phyloP scores from a whole-genome alignment of 495 filamentous ascomycete species.

The Daldinia loculata region DNA sequence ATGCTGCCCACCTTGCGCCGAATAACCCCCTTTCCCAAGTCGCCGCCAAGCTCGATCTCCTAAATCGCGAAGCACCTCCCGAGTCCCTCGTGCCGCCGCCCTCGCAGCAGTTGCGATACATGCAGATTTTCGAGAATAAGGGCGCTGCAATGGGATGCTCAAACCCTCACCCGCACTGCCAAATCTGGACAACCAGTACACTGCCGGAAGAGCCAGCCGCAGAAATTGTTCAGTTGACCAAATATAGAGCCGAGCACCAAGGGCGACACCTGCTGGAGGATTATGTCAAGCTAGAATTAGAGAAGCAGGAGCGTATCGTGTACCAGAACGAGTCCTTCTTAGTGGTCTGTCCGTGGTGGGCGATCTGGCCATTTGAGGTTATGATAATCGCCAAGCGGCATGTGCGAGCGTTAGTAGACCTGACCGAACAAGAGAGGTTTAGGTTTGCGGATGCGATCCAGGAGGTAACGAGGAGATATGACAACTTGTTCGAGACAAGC shows the following conservation, averaged over 20 bases:
- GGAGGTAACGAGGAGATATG: constrained; percentile 88
- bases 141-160: constrained; percentile 98
- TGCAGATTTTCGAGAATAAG: constrained; percentile 99
- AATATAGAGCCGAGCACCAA: constrained; percentile 75
- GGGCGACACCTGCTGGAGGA: constrained; percentile 81
- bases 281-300: constrained; percentile 83
- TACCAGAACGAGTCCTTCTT: constrained; percentile 85
- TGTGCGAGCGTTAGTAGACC: constrained; percentile 81
- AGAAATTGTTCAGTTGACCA: constrained; percentile 78
- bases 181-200: constrained; percentile 92
- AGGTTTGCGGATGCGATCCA: constrained; percentile 83
- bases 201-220: constrained; percentile 86
- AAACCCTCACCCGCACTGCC: constrained; percentile 96
- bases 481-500: constrained; percentile 95
- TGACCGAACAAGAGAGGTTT: constrained; percentile 70
- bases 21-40: constrained; percentile 68
- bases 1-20: constrained; percentile 79
- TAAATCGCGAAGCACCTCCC: constrained; percentile 51
- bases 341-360: constrained; percentile 96
- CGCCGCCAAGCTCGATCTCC: constrained; percentile 42
- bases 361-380: constrained; percentile 94
- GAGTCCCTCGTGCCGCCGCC: constrained; percentile 60
- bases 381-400: constrained; percentile 87
- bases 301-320: constrained; percentile 84
- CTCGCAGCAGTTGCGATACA: constrained; percentile 86